These are phyloP conservation scores for Filobasidium floriforme DNA, from an alignment of 768 basidiomycete species.

Conservation along the genomic window DNA sequence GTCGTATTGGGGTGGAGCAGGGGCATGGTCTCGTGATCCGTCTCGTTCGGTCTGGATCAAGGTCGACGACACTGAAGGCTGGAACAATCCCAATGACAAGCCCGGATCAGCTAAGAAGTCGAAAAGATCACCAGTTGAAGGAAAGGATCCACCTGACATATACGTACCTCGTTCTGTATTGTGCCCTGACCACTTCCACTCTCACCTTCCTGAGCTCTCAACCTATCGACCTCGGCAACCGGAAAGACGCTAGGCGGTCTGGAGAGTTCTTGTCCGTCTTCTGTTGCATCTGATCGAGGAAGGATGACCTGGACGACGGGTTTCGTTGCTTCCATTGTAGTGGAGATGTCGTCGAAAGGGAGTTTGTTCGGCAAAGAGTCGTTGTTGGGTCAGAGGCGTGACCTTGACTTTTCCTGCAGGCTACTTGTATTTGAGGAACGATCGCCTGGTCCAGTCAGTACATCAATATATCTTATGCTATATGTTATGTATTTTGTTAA, in stretches of 20 bases:
- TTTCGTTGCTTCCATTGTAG: not conserved
- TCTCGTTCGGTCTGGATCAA: not conserved
- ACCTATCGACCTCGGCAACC: not conserved
- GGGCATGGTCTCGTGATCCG: not conserved
- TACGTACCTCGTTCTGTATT: not conserved
- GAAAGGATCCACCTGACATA: not conserved
- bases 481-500: too few relatives aligned
- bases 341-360: not conserved
- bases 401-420: too few relatives aligned
- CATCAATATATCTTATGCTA: too few relatives aligned
- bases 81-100: not conserved
- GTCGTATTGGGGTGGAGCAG: constrained; percentile 1
- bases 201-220: not conserved
- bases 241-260: constrained; percentile 6
- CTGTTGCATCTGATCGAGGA: not conserved
- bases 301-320: constrained; percentile 1
- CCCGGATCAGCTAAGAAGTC: not conserved
- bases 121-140: not conserved
- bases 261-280: not conserved
- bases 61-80: not conserved
- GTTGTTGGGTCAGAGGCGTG: too few relatives aligned
- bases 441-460: too few relatives aligned
- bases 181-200: too few relatives aligned
- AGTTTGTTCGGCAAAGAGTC: not conserved
- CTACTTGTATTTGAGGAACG: too few relatives aligned